Conservation (phyloP, 805 yeast genomes). For the Wickerhamomyces tratensis region DNA sequence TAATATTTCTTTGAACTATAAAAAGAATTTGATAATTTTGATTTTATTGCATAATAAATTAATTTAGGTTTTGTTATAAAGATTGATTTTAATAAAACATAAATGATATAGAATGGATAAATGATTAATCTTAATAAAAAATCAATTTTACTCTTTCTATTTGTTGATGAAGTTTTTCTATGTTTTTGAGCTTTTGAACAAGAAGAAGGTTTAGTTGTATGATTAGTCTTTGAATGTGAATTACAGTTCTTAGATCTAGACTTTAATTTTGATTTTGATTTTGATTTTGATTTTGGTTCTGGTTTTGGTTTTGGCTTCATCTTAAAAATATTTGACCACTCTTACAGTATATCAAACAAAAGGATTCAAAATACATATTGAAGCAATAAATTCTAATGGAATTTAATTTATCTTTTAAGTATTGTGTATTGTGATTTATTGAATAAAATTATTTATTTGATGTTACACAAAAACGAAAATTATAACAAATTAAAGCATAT, state of each 20-base stretch:
- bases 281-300: background rate
- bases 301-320: too few relatives aligned
- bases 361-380: too few relatives aligned
- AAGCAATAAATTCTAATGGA: too few relatives aligned
- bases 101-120: conserved; percentile 2
- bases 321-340: too few relatives aligned
- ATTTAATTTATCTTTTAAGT: too few relatives aligned
- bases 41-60: background rate
- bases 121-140: conserved; percentile 1
- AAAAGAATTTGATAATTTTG: background rate
- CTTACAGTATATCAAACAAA: too few relatives aligned
- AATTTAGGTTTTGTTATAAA: conserved; percentile 2
- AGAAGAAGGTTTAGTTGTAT: too few relatives aligned
- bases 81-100: background rate
- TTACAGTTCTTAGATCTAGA: background rate
- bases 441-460: too few relatives aligned
- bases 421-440: too few relatives aligned
- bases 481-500: too few relatives aligned
- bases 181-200: too few relatives aligned
- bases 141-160: background rate
- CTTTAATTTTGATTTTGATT: background rate
- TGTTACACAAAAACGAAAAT: too few relatives aligned
- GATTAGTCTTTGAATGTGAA: background rate
- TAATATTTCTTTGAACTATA: conserved; percentile 1
- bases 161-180: background rate